phyloP scores from a whole-genome alignment of 2,329 filamentous ascomycete genomes.

The Amauroascus niger region DNA sequence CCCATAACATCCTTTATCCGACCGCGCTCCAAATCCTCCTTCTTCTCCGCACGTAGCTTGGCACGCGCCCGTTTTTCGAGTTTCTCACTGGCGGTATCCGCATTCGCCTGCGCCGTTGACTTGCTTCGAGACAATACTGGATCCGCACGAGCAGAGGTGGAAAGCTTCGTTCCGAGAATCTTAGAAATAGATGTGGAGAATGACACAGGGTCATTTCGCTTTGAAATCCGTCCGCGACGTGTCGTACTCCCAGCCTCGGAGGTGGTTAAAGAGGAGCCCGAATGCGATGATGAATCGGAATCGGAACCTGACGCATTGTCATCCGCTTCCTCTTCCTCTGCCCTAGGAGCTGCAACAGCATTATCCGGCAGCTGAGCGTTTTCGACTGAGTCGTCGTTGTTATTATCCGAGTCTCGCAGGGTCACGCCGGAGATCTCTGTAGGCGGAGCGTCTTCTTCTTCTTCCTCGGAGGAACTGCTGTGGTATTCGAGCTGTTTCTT shows the following conservation, averaged over 20 bases:
- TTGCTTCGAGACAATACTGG: slow-evolving; percentile 82
- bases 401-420: slow-evolving; percentile 14
- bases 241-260: slow-evolving; percentile 30
- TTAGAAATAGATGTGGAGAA: slow-evolving; percentile 91
- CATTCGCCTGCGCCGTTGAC: slow-evolving; percentile 61
- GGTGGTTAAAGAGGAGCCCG: slow-evolving; percentile 36
- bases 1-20: slow-evolving; percentile 78
- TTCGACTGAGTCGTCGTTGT: slow-evolving; percentile 19
- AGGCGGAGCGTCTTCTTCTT: slow-evolving; percentile 36
- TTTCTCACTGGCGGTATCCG: slow-evolving; percentile 62
- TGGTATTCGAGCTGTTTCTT: slow-evolving; percentile 56
- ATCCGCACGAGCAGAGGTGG: slow-evolving; percentile 69
- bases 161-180: slow-evolving; percentile 82
- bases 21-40: slow-evolving; percentile 70
- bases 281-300: slow-evolving; percentile 26
- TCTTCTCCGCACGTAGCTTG: slow-evolving; percentile 72
- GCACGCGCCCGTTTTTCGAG: slow-evolving; percentile 72
- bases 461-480: slow-evolving; percentile 52
- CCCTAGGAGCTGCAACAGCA: slow-evolving; percentile 25
- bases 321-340: slow-evolving; percentile 17
- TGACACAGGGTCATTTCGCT: slow-evolving; percentile 82
- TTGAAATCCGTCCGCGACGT: slow-evolving; percentile 37
- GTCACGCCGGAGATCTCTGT: slow-evolving; percentile 18
- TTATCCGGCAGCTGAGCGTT: slow-evolving; percentile 15
- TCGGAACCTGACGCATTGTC: slow-evolving; percentile 30